These are phyloP conservation scores for Camelina laxa DNA, from an alignment of 345 rosid genomes.

Conservation along the genomic window DNA sequence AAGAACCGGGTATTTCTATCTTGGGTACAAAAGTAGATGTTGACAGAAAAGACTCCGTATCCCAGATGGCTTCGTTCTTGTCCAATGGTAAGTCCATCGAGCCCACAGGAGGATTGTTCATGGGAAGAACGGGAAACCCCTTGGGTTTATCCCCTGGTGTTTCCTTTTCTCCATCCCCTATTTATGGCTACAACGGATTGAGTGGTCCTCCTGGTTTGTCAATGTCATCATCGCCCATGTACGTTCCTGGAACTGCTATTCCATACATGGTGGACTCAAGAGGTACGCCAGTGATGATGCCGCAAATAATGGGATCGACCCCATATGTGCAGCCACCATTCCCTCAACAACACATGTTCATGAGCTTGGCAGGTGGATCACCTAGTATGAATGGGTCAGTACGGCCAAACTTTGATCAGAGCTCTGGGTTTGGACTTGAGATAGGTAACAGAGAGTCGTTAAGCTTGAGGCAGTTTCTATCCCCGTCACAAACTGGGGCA, in stretches of 20 bases:
- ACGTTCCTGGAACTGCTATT: conserved; percentile 64
- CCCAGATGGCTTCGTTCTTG: conserved; percentile 55
- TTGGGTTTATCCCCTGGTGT: conserved; percentile 60
- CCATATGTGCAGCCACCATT: conserved; percentile 54
- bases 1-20: conserved; percentile 70
- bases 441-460: conserved; percentile 63
- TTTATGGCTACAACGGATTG: conserved; percentile 63
- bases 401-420: conserved; percentile 70
- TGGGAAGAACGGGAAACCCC: conserved; percentile 60
- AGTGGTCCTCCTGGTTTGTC: conserved; percentile 58
- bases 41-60: conserved; percentile 54
- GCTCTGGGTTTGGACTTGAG: conserved; percentile 64
- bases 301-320: conserved; percentile 64
- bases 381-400: conserved; percentile 57
- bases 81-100: conserved; percentile 67
- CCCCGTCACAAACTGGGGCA: conserved; percentile 58
- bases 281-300: conserved; percentile 64
- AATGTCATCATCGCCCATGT: conserved; percentile 55
- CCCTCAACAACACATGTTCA: conserved; percentile 65
- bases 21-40: conserved; percentile 77
- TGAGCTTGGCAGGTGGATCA: conserved; percentile 63
- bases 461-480: conserved; percentile 62
- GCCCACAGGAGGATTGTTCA: conserved; percentile 48
- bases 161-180: conserved; percentile 63
- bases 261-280: conserved; percentile 82